Base-by-base conservation (phyloP, 306 rosid genomes). In the Benincasa hispida region DNA sequence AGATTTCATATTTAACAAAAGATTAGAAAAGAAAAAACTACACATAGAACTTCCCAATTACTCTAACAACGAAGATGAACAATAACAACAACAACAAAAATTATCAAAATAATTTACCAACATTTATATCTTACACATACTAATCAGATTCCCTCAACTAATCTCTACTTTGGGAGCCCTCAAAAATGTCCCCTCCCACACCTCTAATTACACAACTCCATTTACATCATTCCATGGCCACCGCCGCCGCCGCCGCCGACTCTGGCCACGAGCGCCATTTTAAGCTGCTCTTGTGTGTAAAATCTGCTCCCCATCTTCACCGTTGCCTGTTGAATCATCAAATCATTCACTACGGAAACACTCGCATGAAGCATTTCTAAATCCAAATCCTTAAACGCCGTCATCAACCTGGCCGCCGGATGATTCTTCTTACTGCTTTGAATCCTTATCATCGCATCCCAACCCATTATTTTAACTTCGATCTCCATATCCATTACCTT, bases 261-360 rank as follows among this genome's bases (percentile, higher is more conserved):
- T 78, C 86, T 86, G 69, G 95, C 79, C 1, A 85, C 78, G 7
- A 95, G 77, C 4, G 89, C 98, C 67, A 77, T 63, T 58, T 88
- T 81, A 39, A 92, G 98, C 92, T 95, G 97, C 28, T 95, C 99
- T 87, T 87, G 94, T 10, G 93, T 91, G 89, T 87, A 92, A 63
- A 87, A 85, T n/a, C 96, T 80, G 74, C 92, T 85, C 0, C 92
- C 98, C 99, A 92, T 92, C 82, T 86, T 95, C 83, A 95, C 99
- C 0, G 97, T 91, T 7, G 99, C 96, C 63, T 95, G 98, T 54
- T 88, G 99, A 65, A 95, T 95, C 97, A 92, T 95, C 82, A 90
- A 72, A 75, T 95, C 98, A 6, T 95, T 95, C 32, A 95, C 95
- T 21, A 95, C 98, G 0, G 98, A 92, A 5, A 92, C 92, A 17